Evolutionary conservation across 2,329 filamentous ascomycete genomes (phyloP).

Genomic region (Xylariaceae sp.): DNA sequence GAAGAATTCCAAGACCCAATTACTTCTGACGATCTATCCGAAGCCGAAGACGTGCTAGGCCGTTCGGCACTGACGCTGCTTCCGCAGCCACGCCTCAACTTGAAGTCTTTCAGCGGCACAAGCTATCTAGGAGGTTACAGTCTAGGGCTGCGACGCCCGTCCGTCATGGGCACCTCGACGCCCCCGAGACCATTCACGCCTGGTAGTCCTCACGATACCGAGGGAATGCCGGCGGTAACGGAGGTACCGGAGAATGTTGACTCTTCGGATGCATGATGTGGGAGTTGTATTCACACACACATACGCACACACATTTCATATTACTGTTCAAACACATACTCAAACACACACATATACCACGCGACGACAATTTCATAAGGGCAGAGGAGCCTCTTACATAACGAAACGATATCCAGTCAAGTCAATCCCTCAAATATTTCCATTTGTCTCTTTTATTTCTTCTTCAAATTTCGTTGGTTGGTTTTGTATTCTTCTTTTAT

Average conservation of each 20-base stretch:
- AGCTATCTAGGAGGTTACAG: slow-evolving; percentile 28
- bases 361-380: too few species aligned
- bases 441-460: too few species aligned
- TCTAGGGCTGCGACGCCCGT: slow-evolving; percentile 21
- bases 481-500: too few species aligned
- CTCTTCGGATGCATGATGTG: background rate
- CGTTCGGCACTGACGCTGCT: background rate
- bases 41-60: background rate
- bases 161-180: slow-evolving; percentile 18
- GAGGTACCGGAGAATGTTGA: background rate
- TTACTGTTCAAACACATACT: too few species aligned
- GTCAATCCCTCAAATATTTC: too few species aligned
- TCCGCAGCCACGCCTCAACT: slow-evolving; percentile 18
- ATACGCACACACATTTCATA: too few species aligned
- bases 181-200: slow-evolving; percentile 14
- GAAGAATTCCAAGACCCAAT: slow-evolving; percentile 1
- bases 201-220: background rate
- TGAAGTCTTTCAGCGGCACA: slow-evolving; percentile 30
- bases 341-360: too few species aligned
- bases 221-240: background rate
- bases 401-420: too few species aligned
- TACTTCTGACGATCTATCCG: background rate
- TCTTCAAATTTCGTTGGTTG: too few species aligned
- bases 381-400: too few species aligned
- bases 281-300: too few species aligned